Base-by-base conservation (phyloP, 306 rosid genomes). In the Casuarina cunninghamiana region DNA sequence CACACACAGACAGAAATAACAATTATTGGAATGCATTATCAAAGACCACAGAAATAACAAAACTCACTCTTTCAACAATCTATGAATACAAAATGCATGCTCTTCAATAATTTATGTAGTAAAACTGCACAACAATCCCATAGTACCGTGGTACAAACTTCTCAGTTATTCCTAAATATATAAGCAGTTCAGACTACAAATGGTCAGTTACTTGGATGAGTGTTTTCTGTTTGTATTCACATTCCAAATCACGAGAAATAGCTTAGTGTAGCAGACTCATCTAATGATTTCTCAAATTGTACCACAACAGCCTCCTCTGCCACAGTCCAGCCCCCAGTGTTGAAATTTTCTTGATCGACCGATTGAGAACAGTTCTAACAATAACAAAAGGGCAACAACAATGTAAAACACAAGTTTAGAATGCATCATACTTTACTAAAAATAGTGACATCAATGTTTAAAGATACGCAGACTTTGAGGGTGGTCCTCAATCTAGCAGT, bases 271-370 rank as follows among this genome's bases (percentile, higher is more conserved):
- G 74, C 61, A 5, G 48, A 69, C 39, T 60, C 78, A 42, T 86
- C 58, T 51, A 80, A 72, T 35, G 87, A 77, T 77, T 86, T 83
- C 69, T 94, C 97, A 37, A 26, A 63, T 77, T 94, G 96, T 76
- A 85, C 90, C 48, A 88, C 74, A 63, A 85, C 86, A 48, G 91
- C 84, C 83, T 94, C 98, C 82, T 91, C 94, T 7, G 78, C 81
- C 72, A 91, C 87, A 69, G 81, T 75, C 94, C 98, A 91, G 57
- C 84, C 88, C 58, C 83, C 73, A 39, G 46, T 42, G 61, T 57
- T 46, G 50, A 78, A 62, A 57, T 76, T 86, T 41, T 46, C 76
- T 82, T 73, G 88, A 69, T 86, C 86, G 9, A 39, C 54, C 77
- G 74, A 72, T 77, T 67, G 80, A 37, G 81, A 85, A 72, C 96